Conservation (phyloP, 371 early-diverging fungal species). For the Mucor lusitanicus region DNA sequence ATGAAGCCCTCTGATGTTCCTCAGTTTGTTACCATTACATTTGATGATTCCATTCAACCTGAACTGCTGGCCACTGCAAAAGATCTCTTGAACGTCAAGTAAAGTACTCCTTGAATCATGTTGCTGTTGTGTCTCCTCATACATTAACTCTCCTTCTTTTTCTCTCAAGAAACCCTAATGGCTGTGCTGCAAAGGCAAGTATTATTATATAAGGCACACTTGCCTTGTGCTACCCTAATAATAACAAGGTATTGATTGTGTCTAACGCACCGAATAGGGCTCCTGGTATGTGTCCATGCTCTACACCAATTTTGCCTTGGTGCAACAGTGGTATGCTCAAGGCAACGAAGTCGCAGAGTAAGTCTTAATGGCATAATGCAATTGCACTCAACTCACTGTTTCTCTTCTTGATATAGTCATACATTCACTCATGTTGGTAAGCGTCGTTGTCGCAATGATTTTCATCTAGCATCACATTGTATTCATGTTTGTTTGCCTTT, state of each 20-base stretch:
- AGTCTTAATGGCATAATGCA: conserved; percentile 9
- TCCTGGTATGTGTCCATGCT: conserved; percentile 72
- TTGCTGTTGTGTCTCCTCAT: conserved; percentile 16
- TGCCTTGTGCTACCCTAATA: neutral
- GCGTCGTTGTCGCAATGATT: neutral
- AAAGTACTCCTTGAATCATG: conserved; percentile 26
- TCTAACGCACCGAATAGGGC: conserved; percentile 23
- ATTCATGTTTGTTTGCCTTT: neutral
- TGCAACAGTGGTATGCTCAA: conserved; percentile 72
- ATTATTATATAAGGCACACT: neutral
- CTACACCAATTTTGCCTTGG: conserved; percentile 67
- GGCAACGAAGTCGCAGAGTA: conserved; percentile 74
- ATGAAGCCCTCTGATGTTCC: conserved; percentile 62
- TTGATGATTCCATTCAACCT: conserved; percentile 71
- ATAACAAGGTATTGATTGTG: neutral
- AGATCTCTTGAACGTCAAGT: conserved; percentile 45
- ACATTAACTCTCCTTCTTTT: conserved; percentile 1
- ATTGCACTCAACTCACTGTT: neutral
- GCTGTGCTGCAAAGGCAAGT: conserved; percentile 52
- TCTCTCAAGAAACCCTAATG: conserved; percentile 57
- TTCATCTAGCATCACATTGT: neutral
- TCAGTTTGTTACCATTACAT: conserved; percentile 75
- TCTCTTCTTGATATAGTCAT: conserved; percentile 42
- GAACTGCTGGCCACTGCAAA: conserved; percentile 40
- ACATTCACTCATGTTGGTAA: conserved; percentile 66